These are phyloP conservation scores for Cyanodermella asteris DNA, from an alignment of 2,329 filamentous ascomycete genomes.

Conservation along the genomic window DNA sequence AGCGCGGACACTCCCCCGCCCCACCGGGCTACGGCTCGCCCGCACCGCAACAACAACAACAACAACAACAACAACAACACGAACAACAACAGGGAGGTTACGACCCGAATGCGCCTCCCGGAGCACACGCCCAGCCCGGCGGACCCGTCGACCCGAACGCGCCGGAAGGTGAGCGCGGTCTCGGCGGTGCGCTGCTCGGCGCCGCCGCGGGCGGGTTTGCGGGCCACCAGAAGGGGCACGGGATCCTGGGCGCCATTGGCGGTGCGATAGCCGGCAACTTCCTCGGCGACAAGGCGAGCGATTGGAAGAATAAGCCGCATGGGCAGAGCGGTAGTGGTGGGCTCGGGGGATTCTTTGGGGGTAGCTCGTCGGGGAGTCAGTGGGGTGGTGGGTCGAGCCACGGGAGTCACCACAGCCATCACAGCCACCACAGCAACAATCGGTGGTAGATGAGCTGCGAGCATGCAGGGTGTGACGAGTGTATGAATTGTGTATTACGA, in stretches of 20 bases:
- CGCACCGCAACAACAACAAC: conserved; percentile 3
- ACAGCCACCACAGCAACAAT: no score
- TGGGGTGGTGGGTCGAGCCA: conserved; percentile 4
- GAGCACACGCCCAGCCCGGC: conserved; percentile 8
- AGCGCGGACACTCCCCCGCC: conserved; percentile 1
- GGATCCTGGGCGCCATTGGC: conserved; percentile 33
- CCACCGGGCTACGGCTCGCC: conserved; percentile 2
- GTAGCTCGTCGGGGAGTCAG: conserved; percentile 4
- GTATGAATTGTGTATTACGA: no score
- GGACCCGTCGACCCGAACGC: conserved; percentile 21
- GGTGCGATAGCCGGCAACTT: conserved; percentile 35
- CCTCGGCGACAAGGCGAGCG: conserved; percentile 28
- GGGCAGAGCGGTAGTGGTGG: neutral
- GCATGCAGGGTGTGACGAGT: no score
- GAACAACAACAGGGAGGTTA: conserved; percentile 7
- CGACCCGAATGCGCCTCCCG: conserved; percentile 8
- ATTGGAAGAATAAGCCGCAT: conserved; percentile 9
- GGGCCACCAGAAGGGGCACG: conserved; percentile 32
- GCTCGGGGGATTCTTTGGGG: no score
- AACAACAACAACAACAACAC: conserved; percentile 6
- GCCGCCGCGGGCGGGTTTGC: conserved; percentile 33
- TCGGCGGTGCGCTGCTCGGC: conserved; percentile 34
- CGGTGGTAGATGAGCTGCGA: no score
- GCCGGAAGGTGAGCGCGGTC: conserved; percentile 32
- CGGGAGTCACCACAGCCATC: no score